A percentile compares a stretch with the other conserved stretches of the same genome.
Conservation (phyloP, 768 basidiomycete species). For the Hortiboletus campestris region DNA sequence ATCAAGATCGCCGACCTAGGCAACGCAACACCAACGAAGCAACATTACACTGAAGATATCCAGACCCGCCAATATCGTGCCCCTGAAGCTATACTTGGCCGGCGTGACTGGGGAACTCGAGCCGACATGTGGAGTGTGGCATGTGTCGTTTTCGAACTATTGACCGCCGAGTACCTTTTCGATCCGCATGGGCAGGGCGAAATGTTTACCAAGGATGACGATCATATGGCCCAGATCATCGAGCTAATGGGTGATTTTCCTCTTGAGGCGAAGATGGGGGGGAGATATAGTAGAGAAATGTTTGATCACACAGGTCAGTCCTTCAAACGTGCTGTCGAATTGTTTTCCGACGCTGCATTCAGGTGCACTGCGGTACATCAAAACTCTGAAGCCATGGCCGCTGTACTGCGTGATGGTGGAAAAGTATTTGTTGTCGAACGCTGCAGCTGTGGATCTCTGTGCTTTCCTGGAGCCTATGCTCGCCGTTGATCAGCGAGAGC, state of each 20-base stretch:
- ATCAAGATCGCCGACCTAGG: conserved; percentile 95
- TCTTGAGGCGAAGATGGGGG: conserved; percentile 73
- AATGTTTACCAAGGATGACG: conserved; percentile 88
- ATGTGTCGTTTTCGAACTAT: conserved; percentile 86
- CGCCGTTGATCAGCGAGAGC: conserved; percentile 61
- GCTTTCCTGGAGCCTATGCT: conserved; percentile 77
- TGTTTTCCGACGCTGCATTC: conserved; percentile 6
- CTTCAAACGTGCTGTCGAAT: not conserved
- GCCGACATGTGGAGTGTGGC: conserved; percentile 93
- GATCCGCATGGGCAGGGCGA: conserved; percentile 83
- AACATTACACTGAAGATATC: conserved; percentile 92
- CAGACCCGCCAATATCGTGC: conserved; percentile 95
- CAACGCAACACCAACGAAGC: conserved; percentile 88
- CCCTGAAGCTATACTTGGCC: conserved; percentile 91
- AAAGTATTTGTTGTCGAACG: conserved; percentile 73
- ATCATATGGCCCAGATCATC: conserved; percentile 94
- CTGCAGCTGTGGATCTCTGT: conserved; percentile 58
- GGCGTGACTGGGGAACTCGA: conserved; percentile 79
- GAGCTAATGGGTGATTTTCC: conserved; percentile 84
- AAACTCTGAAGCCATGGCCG: conserved; percentile 76
- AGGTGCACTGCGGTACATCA: conserved; percentile 74
- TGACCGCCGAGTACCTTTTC: conserved; percentile 90
- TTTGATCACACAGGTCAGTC: conserved; percentile 70
- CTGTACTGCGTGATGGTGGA: conserved; percentile 82
- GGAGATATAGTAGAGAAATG: conserved; percentile 80